phyloP scores from a whole-genome alignment of 2,329 filamentous ascomycete species.

The Tolypocladium sp. region DNA sequence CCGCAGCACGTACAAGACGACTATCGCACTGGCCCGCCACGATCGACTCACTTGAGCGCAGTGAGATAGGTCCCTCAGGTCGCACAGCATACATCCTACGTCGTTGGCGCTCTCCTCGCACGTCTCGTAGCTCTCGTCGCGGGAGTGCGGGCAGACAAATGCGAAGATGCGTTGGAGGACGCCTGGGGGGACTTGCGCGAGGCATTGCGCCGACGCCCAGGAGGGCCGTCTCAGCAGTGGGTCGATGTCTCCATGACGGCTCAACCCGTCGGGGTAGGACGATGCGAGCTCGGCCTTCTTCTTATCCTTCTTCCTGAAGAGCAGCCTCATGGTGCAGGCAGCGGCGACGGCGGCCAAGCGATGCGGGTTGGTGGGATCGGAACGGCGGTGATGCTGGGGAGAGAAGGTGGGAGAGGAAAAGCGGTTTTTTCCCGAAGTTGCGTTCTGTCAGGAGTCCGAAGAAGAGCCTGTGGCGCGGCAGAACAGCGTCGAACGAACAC shows the following conservation, averaged over 20 bases:
- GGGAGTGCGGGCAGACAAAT: slow-evolving; percentile 73
- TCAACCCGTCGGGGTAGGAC: slow-evolving; percentile 18
- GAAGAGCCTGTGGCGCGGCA: background rate
- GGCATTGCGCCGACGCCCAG: slow-evolving; percentile 28
- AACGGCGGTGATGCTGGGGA: background rate
- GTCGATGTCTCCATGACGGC: slow-evolving; percentile 14
- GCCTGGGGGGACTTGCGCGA: slow-evolving; percentile 52
- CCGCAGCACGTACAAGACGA: slow-evolving; percentile 48
- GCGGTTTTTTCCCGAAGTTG: background rate
- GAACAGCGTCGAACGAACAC: background rate
- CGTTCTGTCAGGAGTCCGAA: background rate
- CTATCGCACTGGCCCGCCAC: slow-evolving; percentile 52
- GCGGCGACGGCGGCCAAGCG: background rate
- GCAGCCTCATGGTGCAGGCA: slow-evolving; percentile 23
- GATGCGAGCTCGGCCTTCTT: slow-evolving; percentile 17
- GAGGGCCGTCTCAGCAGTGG: slow-evolving; percentile 26
- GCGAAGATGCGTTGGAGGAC: slow-evolving; percentile 71
- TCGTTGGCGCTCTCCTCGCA: slow-evolving; percentile 73
- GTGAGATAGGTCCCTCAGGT: slow-evolving; percentile 78
- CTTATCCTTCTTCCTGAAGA: slow-evolving; percentile 28
- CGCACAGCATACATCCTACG: slow-evolving; percentile 86
- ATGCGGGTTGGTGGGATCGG: background rate
- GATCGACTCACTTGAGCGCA: slow-evolving; percentile 64
- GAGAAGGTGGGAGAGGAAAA: background rate
- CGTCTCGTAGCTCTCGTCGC: slow-evolving; percentile 68